Base-by-base conservation (phyloP, 108 stramenopile species). In the Nitzschia sp. region DNA sequence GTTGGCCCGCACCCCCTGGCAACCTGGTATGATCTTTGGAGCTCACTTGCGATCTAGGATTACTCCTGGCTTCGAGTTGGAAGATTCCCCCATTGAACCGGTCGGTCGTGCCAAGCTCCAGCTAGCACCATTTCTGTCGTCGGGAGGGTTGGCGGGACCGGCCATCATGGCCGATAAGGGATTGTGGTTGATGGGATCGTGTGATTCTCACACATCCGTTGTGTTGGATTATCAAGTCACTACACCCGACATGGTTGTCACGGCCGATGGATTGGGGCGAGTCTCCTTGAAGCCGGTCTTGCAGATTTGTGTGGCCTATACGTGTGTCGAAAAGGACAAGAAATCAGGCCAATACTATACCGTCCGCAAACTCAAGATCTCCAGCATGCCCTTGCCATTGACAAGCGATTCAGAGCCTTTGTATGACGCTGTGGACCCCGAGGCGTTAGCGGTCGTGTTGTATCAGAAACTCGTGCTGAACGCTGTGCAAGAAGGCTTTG, bases 271-370 rank as follows among this genome's bases (percentile, higher is more conserved):
- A 2, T 44, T 69, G 33, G 77, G 72, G 4, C 66, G 69, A 33
- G 70, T 87, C 5, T 33, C 52, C 16, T 17, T 76, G 6, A 65
- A 65, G 38, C 82, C 86, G 0, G 63, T 76, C 16, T 26, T 87
- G 9, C 86, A 87, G 57, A 69, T 69, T 4, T 79, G 82, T 34
- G 63, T 79, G 47, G 80, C 80, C 19, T 87, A 76, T 50, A 87
- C 82, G 23, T 57, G 63, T 41, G 66, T 84, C 50, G 78, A 68
- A 47, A 33, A 41, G 9, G 65, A 73, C 31, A 28, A 44, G 27
- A 45, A 63, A 15, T 34, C 57, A 11, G 61, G 47, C 41, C 16
- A 53, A 1, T 75, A 71, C 30, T 26, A 58, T 15, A 66, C 71
- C 2, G 79, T 77, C 25, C 73, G 86, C 36, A 60, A 71, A 58